phyloP scores from a whole-genome alignment of 2,329 filamentous ascomycete genomes.

The Dactylellina haptotyla region DNA sequence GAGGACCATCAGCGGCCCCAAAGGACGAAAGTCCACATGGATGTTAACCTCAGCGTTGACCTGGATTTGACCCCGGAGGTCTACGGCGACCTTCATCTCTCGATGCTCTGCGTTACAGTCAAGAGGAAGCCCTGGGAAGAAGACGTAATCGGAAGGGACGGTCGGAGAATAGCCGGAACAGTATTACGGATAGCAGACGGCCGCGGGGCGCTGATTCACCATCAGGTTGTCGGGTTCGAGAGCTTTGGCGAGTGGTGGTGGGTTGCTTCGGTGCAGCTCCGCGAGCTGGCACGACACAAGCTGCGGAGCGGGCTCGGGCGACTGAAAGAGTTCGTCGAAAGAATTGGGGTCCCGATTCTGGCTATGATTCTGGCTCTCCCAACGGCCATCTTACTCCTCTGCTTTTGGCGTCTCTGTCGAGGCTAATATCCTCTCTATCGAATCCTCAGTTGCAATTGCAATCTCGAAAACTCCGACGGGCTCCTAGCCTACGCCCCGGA shows the following conservation, averaged over 20 bases:
- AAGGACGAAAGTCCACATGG: slow-evolving; percentile 43
- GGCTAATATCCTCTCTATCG: neutral
- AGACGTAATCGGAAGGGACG: slow-evolving; percentile 33
- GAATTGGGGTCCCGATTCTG: neutral
- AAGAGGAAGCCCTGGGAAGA: slow-evolving; percentile 45
- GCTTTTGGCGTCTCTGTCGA: neutral
- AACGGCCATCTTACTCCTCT: neutral
- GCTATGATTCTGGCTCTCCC: slow-evolving; percentile 23
- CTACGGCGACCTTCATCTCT: slow-evolving; percentile 48
- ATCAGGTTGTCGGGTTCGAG: slow-evolving; percentile 49
- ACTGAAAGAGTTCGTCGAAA: neutral
- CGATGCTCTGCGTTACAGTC: slow-evolving; percentile 46
- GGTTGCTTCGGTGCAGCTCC: slow-evolving; percentile 43
- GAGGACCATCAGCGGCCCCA: slow-evolving; percentile 45
- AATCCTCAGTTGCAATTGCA: neutral
- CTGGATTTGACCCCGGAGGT: slow-evolving; percentile 44
- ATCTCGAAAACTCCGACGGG: neutral
- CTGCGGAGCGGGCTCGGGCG: neutral
- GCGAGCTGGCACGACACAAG: slow-evolving; percentile 19
- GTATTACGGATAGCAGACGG: slow-evolving; percentile 47
- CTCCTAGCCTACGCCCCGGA: no score
- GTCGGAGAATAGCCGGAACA: slow-evolving; percentile 41
- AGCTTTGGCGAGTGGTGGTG: slow-evolving; percentile 53
- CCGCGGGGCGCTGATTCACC: slow-evolving; percentile 27
- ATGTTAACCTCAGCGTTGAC: slow-evolving; percentile 48